phyloP scores from a whole-genome alignment of 108 stramenopile species.

The Nitzschia sp. region DNA sequence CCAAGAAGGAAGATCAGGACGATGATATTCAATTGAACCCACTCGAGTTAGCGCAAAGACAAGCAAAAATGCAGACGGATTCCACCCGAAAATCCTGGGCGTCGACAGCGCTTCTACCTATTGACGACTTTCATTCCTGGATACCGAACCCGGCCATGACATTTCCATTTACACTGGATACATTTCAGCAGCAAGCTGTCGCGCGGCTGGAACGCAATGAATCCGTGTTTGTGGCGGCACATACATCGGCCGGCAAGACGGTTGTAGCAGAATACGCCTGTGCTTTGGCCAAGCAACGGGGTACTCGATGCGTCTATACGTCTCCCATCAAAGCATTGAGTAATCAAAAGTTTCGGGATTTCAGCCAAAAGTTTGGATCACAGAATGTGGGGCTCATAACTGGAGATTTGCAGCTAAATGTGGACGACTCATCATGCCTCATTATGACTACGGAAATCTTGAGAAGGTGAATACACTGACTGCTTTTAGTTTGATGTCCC shows the following conservation, averaged over 20 bases:
- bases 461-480: slow-evolving; percentile 15
- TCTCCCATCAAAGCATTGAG: slow-evolving; percentile 73
- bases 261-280: slow-evolving; percentile 94
- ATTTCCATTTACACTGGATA: slow-evolving; percentile 95
- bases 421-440: slow-evolving; percentile 86
- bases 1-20: slow-evolving; percentile 17
- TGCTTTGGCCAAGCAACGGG: slow-evolving; percentile 86
- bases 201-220: slow-evolving; percentile 89
- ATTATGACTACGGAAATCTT: slow-evolving; percentile 99
- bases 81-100: slow-evolving; percentile 81
- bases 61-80: slow-evolving; percentile 36
- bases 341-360: slow-evolving; percentile 94
- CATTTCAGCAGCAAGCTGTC: slow-evolving; percentile 96
- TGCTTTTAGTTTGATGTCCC: no score
- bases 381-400: slow-evolving; percentile 95
- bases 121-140: slow-evolving; percentile 66
- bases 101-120: slow-evolving; percentile 61
- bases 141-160: slow-evolving; percentile 87
- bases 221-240: slow-evolving; percentile 95
- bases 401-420: slow-evolving; percentile 99
- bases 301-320: slow-evolving; percentile 96
- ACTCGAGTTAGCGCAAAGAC: slow-evolving; percentile 41
- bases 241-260: slow-evolving; percentile 95
- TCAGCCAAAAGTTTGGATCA: slow-evolving; percentile 83
- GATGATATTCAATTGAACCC: slow-evolving; percentile 33